These are phyloP conservation scores for Acorus calamus DNA, from an alignment of 106 monocot genomes.

Conservation along the genomic window DNA sequence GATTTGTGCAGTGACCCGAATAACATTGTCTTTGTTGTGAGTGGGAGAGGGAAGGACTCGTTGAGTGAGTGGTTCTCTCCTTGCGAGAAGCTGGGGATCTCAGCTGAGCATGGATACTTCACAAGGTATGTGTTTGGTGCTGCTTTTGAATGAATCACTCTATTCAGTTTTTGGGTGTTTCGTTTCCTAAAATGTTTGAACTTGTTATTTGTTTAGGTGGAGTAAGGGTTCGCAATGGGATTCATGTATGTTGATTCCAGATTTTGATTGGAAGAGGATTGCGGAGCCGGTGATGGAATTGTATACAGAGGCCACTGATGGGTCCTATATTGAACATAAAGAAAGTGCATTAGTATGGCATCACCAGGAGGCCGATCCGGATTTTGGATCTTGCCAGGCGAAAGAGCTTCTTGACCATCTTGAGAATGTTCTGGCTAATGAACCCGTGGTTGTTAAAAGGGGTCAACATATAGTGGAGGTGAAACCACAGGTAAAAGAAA, in stretches of 20 bases:
- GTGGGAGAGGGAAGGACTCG: slow-evolving; percentile 76
- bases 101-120: slow-evolving; percentile 92
- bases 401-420: slow-evolving; percentile 73
- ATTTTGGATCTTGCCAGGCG: slow-evolving; percentile 23
- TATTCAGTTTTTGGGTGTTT: neutral
- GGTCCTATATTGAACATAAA: slow-evolving; percentile 54
- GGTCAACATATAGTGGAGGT: slow-evolving; percentile 63
- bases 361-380: slow-evolving; percentile 69
- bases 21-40: slow-evolving; percentile 86
- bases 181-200: neutral
- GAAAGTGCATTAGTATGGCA: slow-evolving; percentile 74
- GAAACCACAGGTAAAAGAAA: slow-evolving; percentile 5
- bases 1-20: slow-evolving; percentile 54
- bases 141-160: no score
- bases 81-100: slow-evolving; percentile 66
- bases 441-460: slow-evolving; percentile 62
- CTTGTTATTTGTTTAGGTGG: neutral
- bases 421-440: slow-evolving; percentile 63
- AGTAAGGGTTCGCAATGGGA: slow-evolving; percentile 22
- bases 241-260: slow-evolving; percentile 3
- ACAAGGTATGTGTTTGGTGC: slow-evolving; percentile 17
- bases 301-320: slow-evolving; percentile 26
- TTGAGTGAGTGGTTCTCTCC: slow-evolving; percentile 70
- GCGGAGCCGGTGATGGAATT: slow-evolving; percentile 10
- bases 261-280: slow-evolving; percentile 27